Evolutionary conservation across 805 yeast genomes (phyloP).

Genomic region (Saturnispora silvae): DNA sequence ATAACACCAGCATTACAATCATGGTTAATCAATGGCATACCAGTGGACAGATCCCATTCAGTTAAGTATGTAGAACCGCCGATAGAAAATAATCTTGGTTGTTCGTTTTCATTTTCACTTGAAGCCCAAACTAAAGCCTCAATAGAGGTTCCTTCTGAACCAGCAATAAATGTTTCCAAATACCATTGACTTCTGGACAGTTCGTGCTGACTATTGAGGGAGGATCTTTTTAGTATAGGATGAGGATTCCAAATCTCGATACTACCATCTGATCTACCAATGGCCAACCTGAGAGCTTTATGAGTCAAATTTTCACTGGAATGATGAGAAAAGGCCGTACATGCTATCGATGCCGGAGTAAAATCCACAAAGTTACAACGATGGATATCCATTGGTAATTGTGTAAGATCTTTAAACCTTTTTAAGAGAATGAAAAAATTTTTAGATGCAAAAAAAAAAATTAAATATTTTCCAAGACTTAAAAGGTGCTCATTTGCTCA

Average conservation of each 20-base stretch:
- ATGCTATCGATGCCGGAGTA: constrained; percentile 74
- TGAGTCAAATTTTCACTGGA: constrained; percentile 40
- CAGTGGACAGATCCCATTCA: constrained; percentile 80
- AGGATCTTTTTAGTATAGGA: constrained; percentile 3
- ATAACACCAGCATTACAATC: constrained; percentile 91
- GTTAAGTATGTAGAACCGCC: constrained; percentile 89
- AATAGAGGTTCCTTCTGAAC: constrained; percentile 73
- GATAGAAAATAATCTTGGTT: constrained; percentile 72
- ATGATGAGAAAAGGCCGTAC: constrained; percentile 63
- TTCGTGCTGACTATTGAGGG: not conserved
- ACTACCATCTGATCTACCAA: constrained; percentile 90
- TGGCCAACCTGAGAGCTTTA: constrained; percentile 63
- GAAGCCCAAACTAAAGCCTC: constrained; percentile 83
- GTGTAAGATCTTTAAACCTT: not conserved
- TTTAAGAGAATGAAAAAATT: constrained; percentile 1
- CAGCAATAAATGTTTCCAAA: constrained; percentile 62
- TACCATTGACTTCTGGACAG: constrained; percentile 53
- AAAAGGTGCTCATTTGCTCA: too few species aligned
- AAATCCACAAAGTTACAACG: constrained; percentile 88
- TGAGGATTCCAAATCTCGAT: constrained; percentile 90
- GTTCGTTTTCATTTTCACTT: constrained; percentile 29
- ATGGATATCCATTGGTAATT: constrained; percentile 55
- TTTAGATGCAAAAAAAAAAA: not conserved
- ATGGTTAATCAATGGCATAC: constrained; percentile 60
- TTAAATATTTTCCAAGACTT: too few species aligned